These are phyloP conservation scores for Microstroma glucosiphilum DNA, from an alignment of 1,284 basidiomycete species.

Conservation along the genomic window DNA sequence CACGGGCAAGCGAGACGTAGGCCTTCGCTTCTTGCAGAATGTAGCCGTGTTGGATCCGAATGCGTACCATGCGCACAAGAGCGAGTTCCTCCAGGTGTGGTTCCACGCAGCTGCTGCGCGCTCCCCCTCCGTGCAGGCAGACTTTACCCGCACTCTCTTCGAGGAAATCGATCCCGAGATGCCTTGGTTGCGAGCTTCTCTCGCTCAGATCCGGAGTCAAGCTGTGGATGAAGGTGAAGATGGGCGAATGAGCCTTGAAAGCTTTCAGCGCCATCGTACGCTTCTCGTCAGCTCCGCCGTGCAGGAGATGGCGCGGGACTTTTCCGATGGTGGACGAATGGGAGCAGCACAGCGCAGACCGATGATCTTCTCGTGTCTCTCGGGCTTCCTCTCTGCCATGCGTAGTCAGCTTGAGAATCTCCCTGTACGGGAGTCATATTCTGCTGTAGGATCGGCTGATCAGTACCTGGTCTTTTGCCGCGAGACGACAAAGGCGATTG, in stretches of 20 bases:
- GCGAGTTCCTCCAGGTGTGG: constrained; percentile 33
- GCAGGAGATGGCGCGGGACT: constrained; percentile 5
- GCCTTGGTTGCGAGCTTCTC: neutral
- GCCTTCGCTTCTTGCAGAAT: constrained; percentile 64
- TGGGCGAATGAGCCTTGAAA: no score
- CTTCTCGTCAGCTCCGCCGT: neutral
- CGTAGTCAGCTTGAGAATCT: constrained; percentile 11
- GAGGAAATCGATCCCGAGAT: neutral
- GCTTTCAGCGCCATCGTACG: neutral
- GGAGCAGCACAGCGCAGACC: neutral
- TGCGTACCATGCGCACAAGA: constrained; percentile 12
- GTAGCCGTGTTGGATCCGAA: constrained; percentile 62
- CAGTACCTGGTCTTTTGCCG: neutral
- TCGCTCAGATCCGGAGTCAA: neutral
- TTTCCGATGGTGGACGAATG: neutral
- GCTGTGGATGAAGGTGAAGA: neutral
- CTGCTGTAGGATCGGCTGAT: neutral
- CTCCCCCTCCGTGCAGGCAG: constrained; percentile 27
- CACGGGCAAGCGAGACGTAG: constrained; percentile 61
- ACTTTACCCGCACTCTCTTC: constrained; percentile 21
- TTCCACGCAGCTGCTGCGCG: constrained; percentile 30
- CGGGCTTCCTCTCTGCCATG: constrained; percentile 21
- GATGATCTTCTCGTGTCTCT: constrained; percentile 17
- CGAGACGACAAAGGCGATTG: neutral
- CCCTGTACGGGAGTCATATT: neutral